Evolutionary conservation across 495 filamentous ascomycete species (phyloP).

Genomic region (Cenococcum geophilum): DNA sequence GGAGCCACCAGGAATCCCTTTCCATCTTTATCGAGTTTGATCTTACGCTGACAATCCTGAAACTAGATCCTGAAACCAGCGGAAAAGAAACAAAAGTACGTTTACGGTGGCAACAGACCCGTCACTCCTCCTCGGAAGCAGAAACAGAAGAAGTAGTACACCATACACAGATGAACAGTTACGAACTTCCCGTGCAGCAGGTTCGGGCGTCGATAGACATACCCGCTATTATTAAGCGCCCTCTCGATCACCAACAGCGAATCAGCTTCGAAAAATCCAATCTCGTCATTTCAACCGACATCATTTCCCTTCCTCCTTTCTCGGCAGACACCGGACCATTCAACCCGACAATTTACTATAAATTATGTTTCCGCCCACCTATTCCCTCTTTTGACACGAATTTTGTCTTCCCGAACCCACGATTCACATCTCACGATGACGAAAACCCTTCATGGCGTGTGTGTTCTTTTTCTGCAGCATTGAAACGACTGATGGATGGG

Average conservation of each 20-base stretch:
- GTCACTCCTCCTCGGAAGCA: conserved; percentile 88
- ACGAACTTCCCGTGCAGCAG: conserved; percentile 83
- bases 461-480: conserved; percentile 1
- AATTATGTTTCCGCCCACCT: conserved; percentile 7
- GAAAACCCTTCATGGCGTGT: conserved; percentile 13
- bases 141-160: conserved; percentile 68
- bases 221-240: conserved; percentile 30
- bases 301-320: conserved; percentile 29
- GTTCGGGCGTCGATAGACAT: conserved; percentile 88
- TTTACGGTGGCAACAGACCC: conserved; percentile 78
- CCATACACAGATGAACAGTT: conserved; percentile 45
- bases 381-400: conserved; percentile 5
- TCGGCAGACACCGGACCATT: conserved; percentile 17
- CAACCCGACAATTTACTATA: conserved; percentile 9
- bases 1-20: background rate
- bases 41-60: conserved; percentile 10
- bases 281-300: conserved; percentile 17
- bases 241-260: conserved; percentile 11
- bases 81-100: conserved; percentile 99
- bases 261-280: conserved; percentile 16
- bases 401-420: background rate
- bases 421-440: conserved; percentile 11
- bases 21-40: background rate
- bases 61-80: conserved; percentile 93
- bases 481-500: conserved; percentile 10